A percentile compares a stretch with the other conserved stretches of the same genome.
phyloP scores from a whole-genome alignment of 2,329 filamentous ascomycete genomes.

The Aspergillus hortae region DNA sequence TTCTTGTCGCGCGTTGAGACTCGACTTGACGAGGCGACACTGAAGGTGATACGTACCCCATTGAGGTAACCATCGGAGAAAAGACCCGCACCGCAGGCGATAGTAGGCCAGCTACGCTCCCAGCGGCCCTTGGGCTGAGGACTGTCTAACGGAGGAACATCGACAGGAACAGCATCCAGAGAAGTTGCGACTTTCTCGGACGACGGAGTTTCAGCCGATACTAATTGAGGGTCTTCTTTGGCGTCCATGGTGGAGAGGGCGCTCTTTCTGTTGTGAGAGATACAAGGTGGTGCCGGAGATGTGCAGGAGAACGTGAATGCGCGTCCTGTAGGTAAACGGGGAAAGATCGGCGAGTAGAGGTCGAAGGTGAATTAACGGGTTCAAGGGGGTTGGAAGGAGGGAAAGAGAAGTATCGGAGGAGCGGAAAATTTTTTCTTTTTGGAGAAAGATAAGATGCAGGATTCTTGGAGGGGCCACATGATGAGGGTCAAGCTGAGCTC shows the following conservation, averaged over 20 bases:
- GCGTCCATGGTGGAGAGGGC: neutral
- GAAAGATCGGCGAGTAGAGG: neutral
- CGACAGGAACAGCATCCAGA: conserved; percentile 10
- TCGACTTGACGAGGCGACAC: neutral
- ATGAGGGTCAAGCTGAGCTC: neutral
- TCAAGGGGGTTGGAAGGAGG: neutral
- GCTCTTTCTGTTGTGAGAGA: neutral
- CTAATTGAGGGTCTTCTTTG: neutral
- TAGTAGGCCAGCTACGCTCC: conserved; percentile 66
- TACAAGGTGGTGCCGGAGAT: too few relatives aligned
- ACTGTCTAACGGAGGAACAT: conserved; percentile 24
- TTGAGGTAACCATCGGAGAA: conserved; percentile 94
- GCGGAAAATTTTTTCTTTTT: neutral
- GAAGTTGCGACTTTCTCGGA: conserved; percentile 4
- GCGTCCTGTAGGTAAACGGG: too few relatives aligned
- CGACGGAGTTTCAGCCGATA: neutral
- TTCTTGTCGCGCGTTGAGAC: neutral
- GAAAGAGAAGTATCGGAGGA: neutral
- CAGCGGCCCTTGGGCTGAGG: conserved; percentile 37
- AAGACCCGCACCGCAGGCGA: conserved; percentile 84
- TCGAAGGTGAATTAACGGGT: neutral
- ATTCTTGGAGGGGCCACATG: neutral
- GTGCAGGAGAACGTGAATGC: too few relatives aligned
- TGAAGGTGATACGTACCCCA: conserved; percentile 53
- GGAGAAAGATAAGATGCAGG: neutral